Conservation (phyloP, 768 basidiomycete genomes). For the Coprinopsis sp. region DNA sequence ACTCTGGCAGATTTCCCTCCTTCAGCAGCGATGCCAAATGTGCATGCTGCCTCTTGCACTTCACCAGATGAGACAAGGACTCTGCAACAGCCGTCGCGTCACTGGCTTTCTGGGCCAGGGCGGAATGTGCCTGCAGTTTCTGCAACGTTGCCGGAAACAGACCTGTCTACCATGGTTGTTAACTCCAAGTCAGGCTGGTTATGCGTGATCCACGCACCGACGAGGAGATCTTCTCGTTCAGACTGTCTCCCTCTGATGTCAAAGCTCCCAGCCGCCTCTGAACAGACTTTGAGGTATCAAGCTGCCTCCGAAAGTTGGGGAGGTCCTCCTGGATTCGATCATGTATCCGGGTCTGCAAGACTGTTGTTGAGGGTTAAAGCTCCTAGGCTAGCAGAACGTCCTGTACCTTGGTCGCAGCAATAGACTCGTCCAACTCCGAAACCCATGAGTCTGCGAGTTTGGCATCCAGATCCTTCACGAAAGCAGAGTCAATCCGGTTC, state of each 20-base stretch:
- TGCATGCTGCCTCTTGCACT: conserved; percentile 45
- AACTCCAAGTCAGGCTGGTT: conserved; percentile 2
- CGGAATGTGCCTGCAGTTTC: conserved; percentile 53
- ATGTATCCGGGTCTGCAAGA: conserved; percentile 57
- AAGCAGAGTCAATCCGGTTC: conserved; percentile 61
- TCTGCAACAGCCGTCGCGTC: conserved; percentile 49
- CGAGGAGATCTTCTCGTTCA: conserved; percentile 49
- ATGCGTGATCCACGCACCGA: conserved; percentile 40
- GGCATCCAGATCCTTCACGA: conserved; percentile 53
- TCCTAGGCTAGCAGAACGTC: conserved; percentile 11
- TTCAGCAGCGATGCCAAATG: conserved; percentile 43
- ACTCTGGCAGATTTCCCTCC: conserved; percentile 60
- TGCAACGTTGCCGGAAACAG: conserved; percentile 56
- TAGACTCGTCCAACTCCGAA: conserved; percentile 65
- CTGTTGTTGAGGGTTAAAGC: conserved; percentile 3
- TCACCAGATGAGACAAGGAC: conserved; percentile 50
- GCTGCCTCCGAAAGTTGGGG: conserved; percentile 59
- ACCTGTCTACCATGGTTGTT: conserved; percentile 48
- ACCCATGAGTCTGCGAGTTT: conserved; percentile 66
- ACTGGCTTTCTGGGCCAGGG: conserved; percentile 56
- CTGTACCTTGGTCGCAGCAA: conserved; percentile 68
- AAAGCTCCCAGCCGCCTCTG: conserved; percentile 55
- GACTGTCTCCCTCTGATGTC: conserved; percentile 44
- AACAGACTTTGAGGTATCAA: conserved; percentile 57
- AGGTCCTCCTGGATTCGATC: conserved; percentile 66